Evolutionary conservation across 331 rosid species (phyloP).

Genomic region (Malus hybrid): DNA sequence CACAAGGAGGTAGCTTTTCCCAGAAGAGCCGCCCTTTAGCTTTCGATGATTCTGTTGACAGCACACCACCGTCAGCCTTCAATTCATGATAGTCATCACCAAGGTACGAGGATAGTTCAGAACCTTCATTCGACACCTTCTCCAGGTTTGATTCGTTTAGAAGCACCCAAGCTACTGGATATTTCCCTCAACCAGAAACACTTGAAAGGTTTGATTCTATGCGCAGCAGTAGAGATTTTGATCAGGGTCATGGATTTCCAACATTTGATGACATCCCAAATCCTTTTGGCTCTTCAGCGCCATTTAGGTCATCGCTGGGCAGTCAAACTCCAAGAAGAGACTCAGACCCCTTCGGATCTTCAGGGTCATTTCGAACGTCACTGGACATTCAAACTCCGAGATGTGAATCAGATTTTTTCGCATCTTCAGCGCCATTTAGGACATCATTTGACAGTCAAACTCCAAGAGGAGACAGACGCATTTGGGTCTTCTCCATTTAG

Average conservation of each 20-base stretch:
- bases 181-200: constrained; percentile 47
- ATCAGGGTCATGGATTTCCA: constrained; percentile 51
- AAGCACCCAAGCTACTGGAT: constrained; percentile 41
- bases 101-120: constrained; percentile 51
- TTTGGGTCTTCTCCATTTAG: too few species aligned
- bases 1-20: constrained; percentile 24
- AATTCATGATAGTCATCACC: constrained; percentile 59
- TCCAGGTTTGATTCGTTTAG: constrained; percentile 83
- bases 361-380: constrained; percentile 64
- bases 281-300: constrained; percentile 76
- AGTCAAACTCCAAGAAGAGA: constrained; percentile 55
- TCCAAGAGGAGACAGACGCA: too few species aligned
- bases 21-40: constrained; percentile 58
- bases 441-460: too few species aligned
- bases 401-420: constrained; percentile 50
- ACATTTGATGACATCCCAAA: constrained; percentile 75
- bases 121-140: constrained; percentile 63
- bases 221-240: constrained; percentile 33
- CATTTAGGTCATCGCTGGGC: constrained; percentile 64
- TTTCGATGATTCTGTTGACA: constrained; percentile 91
- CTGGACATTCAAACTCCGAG: constrained; percentile 63
- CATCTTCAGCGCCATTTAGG: too few species aligned
- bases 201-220: constrained; percentile 57
- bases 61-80: constrained; percentile 66
- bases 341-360: constrained; percentile 53